Evolutionary conservation across 2,329 filamentous ascomycete species (phyloP), one percentile per base, ranked within the genome.

Genomic region (Zopfia rhizophila): DNA sequence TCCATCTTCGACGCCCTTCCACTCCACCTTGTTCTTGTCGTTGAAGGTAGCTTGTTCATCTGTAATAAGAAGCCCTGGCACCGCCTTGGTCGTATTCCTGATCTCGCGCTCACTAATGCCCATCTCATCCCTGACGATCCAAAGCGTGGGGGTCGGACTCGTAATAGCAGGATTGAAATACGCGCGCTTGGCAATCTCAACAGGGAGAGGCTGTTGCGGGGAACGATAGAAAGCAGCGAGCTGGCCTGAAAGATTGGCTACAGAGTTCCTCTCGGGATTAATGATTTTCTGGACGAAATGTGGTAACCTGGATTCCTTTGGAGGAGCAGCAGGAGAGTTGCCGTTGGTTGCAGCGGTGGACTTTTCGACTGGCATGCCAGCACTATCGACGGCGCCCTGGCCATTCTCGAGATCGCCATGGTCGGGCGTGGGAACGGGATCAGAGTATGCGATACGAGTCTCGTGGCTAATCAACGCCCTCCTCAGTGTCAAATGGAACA

Each of bases 31-130:
- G 17, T 73, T 74, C 60, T 78, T 72, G 56, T 75, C 73, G 48
- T 78, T 70, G 36, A 78, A 67, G 16, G 60, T 60, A 13, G 76
- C 75, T 28, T 72, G 73, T 25, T 77, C 74, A 39, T 78, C 75
- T 6, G 75, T 77, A 4, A 74, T 73, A n/a, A 60, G 35, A 12
- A 79, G 39, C 1, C 60, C 69, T 1, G 66, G 66, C 3, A 70
- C 61, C 17, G 65, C 66, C 44, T 72, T 72, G 40, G 66, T 66
- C 18, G 73, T 73, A 27, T 75, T 66, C 29, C 60, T 51, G 13
- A 77, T 72, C 53, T 78, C 75, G 30, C 75, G 65, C 50, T 66
- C 65, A 3, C 66, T 70, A 7, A 78, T 70, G 3, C 76, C 75
- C 60, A 74, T 66, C 11, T 69, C 66, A 47, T 79, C 77, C 11